Base-by-base conservation (phyloP, 495 filamentous ascomycete genomes). In the Symbiotaphrina buchneri region DNA sequence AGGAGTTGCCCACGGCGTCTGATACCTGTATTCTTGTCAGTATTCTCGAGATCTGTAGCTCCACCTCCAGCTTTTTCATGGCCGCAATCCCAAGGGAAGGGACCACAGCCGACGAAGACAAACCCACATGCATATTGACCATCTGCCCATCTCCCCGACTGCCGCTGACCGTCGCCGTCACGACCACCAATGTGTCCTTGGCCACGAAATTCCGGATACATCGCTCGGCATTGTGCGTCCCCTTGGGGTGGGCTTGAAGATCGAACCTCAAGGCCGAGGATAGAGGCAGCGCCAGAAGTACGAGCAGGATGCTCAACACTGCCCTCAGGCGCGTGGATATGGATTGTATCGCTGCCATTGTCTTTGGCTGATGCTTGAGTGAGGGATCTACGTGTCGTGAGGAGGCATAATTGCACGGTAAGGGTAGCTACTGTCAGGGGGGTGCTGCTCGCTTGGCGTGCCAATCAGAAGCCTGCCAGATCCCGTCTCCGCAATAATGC, bases 171-270 rank as follows among this genome's bases (percentile, higher is more conserved):
- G 72, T 92, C 32, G 85, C 77, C 21, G 87, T 95, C n/a, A 97
- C 87, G 4, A 95, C 84, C n/a, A 97, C 87, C 36, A 97, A 59
- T 33, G 85, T 90, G 49, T 93, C 83, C 52, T 72, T 79, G 30
- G 71, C 59, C 34, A 94, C 85, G 48, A 94, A 95, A 56, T 97
- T 97, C 43, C 90, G 71, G 52, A 97, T 81, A 58, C 87, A 97
- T 64, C 90, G 66, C 49, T 79, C 71, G 32, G 67, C 61, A 43
- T 61, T 56, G 49, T 59, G 65, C 45, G 68, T 61, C 37, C 51
- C 31, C 18, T 16, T 56, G 11, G 58, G 61, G 34, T 68, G 56
- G 10, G 87, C 81, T 42, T 66, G 49, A 33, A 97, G 63, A 40
- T 97, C 90, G 63, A 97, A 95, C 55, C 92, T 94, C 35, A 97